Conservation (phyloP, 1,139 yeast species). For the Saccharomycopsis hybrid region DNA sequence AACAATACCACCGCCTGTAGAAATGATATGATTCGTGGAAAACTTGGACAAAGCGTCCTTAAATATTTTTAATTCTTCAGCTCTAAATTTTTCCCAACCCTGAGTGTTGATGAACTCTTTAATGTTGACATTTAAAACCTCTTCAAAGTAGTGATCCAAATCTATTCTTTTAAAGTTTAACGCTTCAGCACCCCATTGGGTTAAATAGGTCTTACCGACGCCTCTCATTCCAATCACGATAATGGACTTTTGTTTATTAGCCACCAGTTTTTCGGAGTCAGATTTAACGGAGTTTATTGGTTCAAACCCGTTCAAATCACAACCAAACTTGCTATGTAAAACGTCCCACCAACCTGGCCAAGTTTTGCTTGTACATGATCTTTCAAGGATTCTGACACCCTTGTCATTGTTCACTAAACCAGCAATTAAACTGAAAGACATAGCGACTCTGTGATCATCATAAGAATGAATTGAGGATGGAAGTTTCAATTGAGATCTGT, state of each 20-base stretch:
- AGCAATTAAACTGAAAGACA: conserved; percentile 89
- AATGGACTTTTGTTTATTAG: conserved; percentile 41
- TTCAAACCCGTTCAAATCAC: conserved; percentile 65
- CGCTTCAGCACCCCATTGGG: conserved; percentile 69
- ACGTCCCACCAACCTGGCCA: conserved; percentile 99
- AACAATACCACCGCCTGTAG: conserved; percentile 97
- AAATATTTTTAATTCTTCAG: conserved; percentile 55
- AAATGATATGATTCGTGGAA: conserved; percentile 59
- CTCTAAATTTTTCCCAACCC: conserved; percentile 88
- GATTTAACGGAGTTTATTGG: conserved; percentile 20
- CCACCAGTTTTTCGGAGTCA: conserved; percentile 22
- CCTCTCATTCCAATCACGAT: conserved; percentile 97
- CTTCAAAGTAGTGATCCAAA: conserved; percentile 67
- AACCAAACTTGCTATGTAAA: conserved; percentile 62
- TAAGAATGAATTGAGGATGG: conserved; percentile 56
- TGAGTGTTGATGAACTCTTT: conserved; percentile 57
- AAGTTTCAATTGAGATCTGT: conserved; percentile 38
- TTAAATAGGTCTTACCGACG: conserved; percentile 88
- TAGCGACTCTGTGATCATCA: conserved; percentile 97
- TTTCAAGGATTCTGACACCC: conserved; percentile 67
- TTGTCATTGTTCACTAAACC: conserved; percentile 37
- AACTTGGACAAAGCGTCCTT: conserved; percentile 42
- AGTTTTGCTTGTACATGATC: conserved; percentile 92
- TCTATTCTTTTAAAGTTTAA: conserved; percentile 73
- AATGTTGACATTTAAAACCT: conserved; percentile 47